Evolutionary conservation across 768 basidiomycete genomes (phyloP).

Genomic region (Crucibulum laeve): DNA sequence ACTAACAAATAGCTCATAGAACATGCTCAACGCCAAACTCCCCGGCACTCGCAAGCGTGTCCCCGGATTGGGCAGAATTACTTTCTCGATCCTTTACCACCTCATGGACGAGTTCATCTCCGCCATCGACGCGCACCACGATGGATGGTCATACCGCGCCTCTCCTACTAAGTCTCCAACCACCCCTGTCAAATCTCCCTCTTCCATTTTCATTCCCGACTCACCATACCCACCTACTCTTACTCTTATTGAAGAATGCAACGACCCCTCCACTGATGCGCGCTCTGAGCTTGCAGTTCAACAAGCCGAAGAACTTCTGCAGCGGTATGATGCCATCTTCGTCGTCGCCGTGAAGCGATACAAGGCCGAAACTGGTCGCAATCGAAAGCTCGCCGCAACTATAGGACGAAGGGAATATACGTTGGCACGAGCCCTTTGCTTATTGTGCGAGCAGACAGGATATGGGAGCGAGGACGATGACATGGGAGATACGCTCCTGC

Average conservation of each 20-base stretch:
- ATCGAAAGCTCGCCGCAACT: slow-evolving; percentile 24
- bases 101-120: slow-evolving; percentile 39
- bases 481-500: slow-evolving; percentile 33
- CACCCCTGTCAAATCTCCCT: too few relatives aligned
- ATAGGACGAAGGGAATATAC: slow-evolving; percentile 34
- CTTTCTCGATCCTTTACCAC: slow-evolving; percentile 35
- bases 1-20: slow-evolving; percentile 16
- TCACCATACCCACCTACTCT: slow-evolving; percentile 32
- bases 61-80: slow-evolving; percentile 31
- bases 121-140: slow-evolving; percentile 40
- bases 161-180: slow-evolving; percentile 12
- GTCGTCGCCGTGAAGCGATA: slow-evolving; percentile 30
- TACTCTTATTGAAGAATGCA: slow-evolving; percentile 41
- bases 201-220: too few relatives aligned
- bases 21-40: slow-evolving; percentile 30
- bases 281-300: slow-evolving; percentile 33
- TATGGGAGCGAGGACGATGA: slow-evolving; percentile 37
- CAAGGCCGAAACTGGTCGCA: slow-evolving; percentile 33
- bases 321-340: slow-evolving; percentile 32
- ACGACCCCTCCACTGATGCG: slow-evolving; percentile 33
- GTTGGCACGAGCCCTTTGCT: slow-evolving; percentile 35
- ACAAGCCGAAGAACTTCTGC: slow-evolving; percentile 28
- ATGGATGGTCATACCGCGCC: slow-evolving; percentile 31
- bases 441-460: slow-evolving; percentile 43
- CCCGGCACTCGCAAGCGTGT: slow-evolving; percentile 30